Percentiles rank a stretch among this genome's conserved stretches.
These are phyloP conservation scores for Mycothermus thermophilus DNA, from an alignment of 495 filamentous ascomycete species.

Conservation along the genomic window DNA sequence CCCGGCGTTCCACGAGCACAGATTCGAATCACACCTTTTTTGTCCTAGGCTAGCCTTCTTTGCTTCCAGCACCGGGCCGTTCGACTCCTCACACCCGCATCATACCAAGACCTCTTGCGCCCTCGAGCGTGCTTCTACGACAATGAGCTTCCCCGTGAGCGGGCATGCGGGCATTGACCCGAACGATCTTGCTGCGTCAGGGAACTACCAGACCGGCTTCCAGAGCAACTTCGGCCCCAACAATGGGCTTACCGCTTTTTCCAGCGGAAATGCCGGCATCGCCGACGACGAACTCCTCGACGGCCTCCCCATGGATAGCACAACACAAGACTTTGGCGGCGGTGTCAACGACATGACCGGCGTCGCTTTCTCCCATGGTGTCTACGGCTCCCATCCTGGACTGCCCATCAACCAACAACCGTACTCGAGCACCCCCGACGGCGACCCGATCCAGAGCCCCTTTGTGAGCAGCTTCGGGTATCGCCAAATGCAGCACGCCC, in stretches of 20 bases:
- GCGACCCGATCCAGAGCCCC: slow-evolving; percentile 74
- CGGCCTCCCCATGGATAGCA: slow-evolving; percentile 36
- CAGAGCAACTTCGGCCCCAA: slow-evolving; percentile 30
- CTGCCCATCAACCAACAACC: slow-evolving; percentile 38
- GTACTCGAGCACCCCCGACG: slow-evolving; percentile 78
- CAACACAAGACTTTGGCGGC: slow-evolving; percentile 36
- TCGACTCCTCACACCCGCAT: no score
- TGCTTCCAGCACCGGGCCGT: no score
- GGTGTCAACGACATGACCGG: slow-evolving; percentile 38
- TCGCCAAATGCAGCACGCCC: slow-evolving; percentile 44
- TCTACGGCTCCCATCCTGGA: slow-evolving; percentile 33
- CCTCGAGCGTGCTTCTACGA: no score
- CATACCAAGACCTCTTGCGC: no score
- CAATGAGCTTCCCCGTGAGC: slow-evolving; percentile 54
- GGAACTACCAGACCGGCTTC: slow-evolving; percentile 24
- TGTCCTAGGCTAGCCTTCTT: no score
- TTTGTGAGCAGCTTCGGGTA: slow-evolving; percentile 63
- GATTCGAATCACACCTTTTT: no score
- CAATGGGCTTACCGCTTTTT: slow-evolving; percentile 22
- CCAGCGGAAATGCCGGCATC: slow-evolving; percentile 38
- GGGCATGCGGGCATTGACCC: slow-evolving; percentile 65
- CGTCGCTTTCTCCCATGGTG: slow-evolving; percentile 30
- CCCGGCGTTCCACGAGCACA: no score
- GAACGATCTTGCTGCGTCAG: slow-evolving; percentile 63
- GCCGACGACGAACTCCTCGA: slow-evolving; percentile 54